These are phyloP conservation scores for Oryza glaberrima DNA, from an alignment of 176 grass and related monocot species.

Conservation along the genomic window DNA sequence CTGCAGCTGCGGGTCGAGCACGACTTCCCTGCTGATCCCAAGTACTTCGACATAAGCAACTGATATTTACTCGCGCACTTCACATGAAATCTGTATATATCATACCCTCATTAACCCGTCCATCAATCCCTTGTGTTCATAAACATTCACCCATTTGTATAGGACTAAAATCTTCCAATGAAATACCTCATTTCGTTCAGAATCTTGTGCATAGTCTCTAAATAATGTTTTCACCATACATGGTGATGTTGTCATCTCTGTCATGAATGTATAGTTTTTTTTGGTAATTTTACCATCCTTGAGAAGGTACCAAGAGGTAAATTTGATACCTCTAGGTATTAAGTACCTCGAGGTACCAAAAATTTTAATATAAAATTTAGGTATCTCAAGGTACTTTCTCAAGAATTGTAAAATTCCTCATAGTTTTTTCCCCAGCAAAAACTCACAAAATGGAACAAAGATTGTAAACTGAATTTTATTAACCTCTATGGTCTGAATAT, in stretches of 20 bases:
- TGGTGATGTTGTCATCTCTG: not conserved
- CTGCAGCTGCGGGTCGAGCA: conserved; percentile 78
- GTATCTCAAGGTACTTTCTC: too few relatives aligned
- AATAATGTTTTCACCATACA: not conserved
- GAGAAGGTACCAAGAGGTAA: too few relatives aligned
- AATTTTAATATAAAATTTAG: too few relatives aligned
- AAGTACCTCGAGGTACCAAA: too few relatives aligned
- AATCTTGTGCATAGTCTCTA: conserved; percentile 16
- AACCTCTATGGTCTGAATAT: conserved; percentile 9
- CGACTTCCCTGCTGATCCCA: conserved; percentile 89
- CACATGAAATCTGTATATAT: conserved; percentile 63
- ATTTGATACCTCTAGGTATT: too few relatives aligned
- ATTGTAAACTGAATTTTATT: conserved; percentile 22
- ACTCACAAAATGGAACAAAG: not conserved
- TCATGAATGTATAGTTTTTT: not conserved
- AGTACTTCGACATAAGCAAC: conserved; percentile 95
- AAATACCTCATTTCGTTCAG: conserved; percentile 46
- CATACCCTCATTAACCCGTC: conserved; percentile 42
- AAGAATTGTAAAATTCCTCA: too few relatives aligned
- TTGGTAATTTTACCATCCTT: too few relatives aligned
- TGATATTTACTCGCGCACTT: conserved; percentile 48
- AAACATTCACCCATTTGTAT: conserved; percentile 51
- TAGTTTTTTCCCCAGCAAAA: too few relatives aligned
- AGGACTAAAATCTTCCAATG: conserved; percentile 50
- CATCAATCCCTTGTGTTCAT: conserved; percentile 37